Base-by-base conservation (phyloP, 2,329 filamentous ascomycete genomes). In the Alternaria angustiovoidea region DNA sequence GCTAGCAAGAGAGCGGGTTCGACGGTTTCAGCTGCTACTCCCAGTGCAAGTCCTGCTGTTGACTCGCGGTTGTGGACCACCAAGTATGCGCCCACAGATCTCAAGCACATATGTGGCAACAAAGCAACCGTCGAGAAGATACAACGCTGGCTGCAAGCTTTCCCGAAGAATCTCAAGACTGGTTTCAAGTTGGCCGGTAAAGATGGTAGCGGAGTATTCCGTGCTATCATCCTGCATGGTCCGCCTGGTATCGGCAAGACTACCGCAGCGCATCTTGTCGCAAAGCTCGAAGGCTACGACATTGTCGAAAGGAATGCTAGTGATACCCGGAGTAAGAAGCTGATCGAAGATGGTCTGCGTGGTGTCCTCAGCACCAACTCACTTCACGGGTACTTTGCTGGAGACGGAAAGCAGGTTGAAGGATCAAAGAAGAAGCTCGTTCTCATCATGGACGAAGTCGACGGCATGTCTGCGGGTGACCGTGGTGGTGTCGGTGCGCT, bases 161-260 rank as follows among this genome's bases (percentile, higher is more conserved):
- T 94, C 88, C 87, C 87, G 20, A 91, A 91, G 75, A 88, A 87
- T 56, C 90, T 92, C 58, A 93, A 91, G 75, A 90, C 88, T 61
- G 85, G 91, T 52, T 99, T 99, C 79, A 90, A 93, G 75, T 87
- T 89, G 71, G 87, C 89, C 60, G 95, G 95, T 0, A 85, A 91
- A 9, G 94, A 98, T 78, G 95, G 94, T 2, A 89, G 89, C 75
- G 94, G 94, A 34, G 85, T 86, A 0, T 91, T 91, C 70, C 89
- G 95, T 65, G 92, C 94, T n/a, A 89, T 98, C 66, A 96, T 98
- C 76, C 90, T 99, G 55, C 94, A 96, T 67, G 95, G 95, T 0
- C 94, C 95, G 16, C 95, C 95, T 30, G 95, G 95, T 18, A 97
- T 99, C 67, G 95, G 95, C 68, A 99, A 99, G 81, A 99, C 95